Evolutionary conservation across 1,139 yeast genomes (phyloP).

Genomic region (Saccharomyces pastorianus): DNA sequence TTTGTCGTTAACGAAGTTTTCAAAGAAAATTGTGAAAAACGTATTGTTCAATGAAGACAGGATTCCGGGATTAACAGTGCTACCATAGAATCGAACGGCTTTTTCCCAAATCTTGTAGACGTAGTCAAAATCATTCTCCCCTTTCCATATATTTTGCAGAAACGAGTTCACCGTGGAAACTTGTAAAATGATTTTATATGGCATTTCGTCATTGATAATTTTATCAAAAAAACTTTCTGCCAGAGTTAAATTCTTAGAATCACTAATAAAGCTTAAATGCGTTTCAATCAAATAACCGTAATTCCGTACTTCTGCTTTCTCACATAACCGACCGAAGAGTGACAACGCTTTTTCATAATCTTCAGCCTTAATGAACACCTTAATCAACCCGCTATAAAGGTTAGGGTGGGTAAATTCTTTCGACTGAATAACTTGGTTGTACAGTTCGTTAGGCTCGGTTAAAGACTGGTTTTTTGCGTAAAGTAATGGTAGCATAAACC

Average conservation of each 20-base stretch:
- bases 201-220: conserved; percentile 56
- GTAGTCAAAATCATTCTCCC: conserved; percentile 47
- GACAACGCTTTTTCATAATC: conserved; percentile 43
- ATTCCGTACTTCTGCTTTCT: conserved; percentile 25
- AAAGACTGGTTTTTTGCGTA: conserved; percentile 34
- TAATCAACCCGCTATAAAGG: conserved; percentile 48
- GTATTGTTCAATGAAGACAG: conserved; percentile 61
- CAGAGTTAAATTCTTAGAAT: conserved; percentile 60
- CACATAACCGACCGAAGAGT: conserved; percentile 40
- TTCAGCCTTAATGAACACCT: conserved; percentile 45
- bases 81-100: conserved; percentile 40
- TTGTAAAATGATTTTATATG: conserved; percentile 62
- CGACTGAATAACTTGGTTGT: conserved; percentile 30
- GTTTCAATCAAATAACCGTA: conserved; percentile 48
- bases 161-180: conserved; percentile 66
- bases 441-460: conserved; percentile 12
- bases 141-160: conserved; percentile 52
- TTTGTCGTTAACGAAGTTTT: conserved; percentile 44
- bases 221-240: conserved; percentile 67
- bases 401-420: conserved; percentile 38
- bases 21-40: conserved; percentile 60
- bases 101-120: conserved; percentile 27
- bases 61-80: conserved; percentile 52
- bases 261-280: conserved; percentile 73
- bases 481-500: conserved; percentile 62